These are phyloP conservation scores for Candida smagusa DNA, from an alignment of 1,139 yeast genomes.

Conservation along the genomic window DNA sequence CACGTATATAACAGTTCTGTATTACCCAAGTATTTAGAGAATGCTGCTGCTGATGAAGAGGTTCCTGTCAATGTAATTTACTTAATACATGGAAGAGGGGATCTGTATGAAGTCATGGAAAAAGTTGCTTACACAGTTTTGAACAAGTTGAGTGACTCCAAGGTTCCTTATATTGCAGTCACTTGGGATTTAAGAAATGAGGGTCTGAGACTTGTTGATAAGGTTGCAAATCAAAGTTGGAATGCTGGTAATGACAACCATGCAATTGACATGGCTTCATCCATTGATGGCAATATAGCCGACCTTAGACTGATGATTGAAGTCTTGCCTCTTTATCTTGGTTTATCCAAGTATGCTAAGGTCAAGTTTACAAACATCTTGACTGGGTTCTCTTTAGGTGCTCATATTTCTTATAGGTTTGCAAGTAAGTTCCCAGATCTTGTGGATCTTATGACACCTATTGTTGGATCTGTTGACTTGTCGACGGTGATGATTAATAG, in stretches of 20 bases:
- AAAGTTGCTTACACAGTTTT: conserved; percentile 29
- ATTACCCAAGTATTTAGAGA: conserved; percentile 24
- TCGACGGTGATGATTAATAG: conserved; percentile 43
- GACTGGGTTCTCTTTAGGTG: conserved; percentile 62
- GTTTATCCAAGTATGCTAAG: conserved; percentile 28
- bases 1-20: conserved; percentile 32
- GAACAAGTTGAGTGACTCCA: conserved; percentile 18
- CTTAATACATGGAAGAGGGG: conserved; percentile 38
- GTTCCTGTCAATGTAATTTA: conserved; percentile 38
- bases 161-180: conserved; percentile 42
- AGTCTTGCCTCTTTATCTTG: conserved; percentile 45
- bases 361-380: conserved; percentile 34
- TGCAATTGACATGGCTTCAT: conserved; percentile 51
- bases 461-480: conserved; percentile 46
- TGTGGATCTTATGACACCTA: conserved; percentile 42
- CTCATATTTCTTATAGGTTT: conserved; percentile 51
- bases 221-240: conserved; percentile 43
- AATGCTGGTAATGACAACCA: conserved; percentile 45
- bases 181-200: conserved; percentile 63
- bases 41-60: conserved; percentile 11
- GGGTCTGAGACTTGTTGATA: conserved; percentile 46
- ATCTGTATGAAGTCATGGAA: conserved; percentile 28
- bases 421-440: conserved; percentile 37
- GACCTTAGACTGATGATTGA: conserved; percentile 50
- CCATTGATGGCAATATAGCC: conserved; percentile 47